Conservation (phyloP, 2,329 filamentous ascomycete species). For the Bipolaris oryzae region DNA sequence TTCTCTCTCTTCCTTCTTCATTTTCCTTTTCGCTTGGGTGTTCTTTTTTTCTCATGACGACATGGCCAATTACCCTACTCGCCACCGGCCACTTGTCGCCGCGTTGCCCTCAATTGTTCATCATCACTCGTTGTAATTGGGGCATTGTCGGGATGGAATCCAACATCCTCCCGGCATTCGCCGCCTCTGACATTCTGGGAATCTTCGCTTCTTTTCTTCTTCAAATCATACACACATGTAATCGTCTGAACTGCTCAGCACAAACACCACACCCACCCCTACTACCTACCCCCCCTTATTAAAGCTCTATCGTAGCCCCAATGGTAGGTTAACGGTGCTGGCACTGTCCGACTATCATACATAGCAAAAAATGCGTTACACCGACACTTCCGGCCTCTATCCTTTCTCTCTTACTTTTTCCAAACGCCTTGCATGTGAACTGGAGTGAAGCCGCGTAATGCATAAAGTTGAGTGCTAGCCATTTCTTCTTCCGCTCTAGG, state of each 20-base stretch:
- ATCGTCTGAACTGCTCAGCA: constrained; percentile 28
- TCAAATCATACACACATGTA: constrained; percentile 22
- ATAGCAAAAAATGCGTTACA: constrained; percentile 23
- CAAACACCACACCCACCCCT: not conserved
- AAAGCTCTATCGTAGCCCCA: constrained; percentile 13
- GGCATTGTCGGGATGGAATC: constrained; percentile 45
- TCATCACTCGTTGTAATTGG: constrained; percentile 49
- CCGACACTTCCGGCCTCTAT: constrained; percentile 8
- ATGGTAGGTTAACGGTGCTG: constrained; percentile 43
- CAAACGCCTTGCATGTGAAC: not conserved
- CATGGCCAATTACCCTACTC: constrained; percentile 31
- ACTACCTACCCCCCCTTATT: constrained; percentile 15
- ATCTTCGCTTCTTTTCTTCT: constrained; percentile 38
- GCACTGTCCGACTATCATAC: constrained; percentile 36
- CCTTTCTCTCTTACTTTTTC: constrained; percentile 4
- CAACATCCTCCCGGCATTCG: constrained; percentile 6
- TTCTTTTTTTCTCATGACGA: constrained; percentile 36
- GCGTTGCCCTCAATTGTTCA: constrained; percentile 22
- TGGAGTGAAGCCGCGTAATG: constrained; percentile 4
- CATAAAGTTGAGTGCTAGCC: not conserved
- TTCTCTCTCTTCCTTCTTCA: not conserved
- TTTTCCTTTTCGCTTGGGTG: constrained; percentile 8
- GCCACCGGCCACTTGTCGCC: constrained; percentile 41
- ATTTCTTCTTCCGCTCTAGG: not conserved
- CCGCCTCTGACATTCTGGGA: constrained; percentile 37